Percentiles rank a stretch among this genome's conserved stretches.
Evolutionary conservation across 257 asterid species (phyloP).

Genomic region (Gentiana dahurica): DNA sequence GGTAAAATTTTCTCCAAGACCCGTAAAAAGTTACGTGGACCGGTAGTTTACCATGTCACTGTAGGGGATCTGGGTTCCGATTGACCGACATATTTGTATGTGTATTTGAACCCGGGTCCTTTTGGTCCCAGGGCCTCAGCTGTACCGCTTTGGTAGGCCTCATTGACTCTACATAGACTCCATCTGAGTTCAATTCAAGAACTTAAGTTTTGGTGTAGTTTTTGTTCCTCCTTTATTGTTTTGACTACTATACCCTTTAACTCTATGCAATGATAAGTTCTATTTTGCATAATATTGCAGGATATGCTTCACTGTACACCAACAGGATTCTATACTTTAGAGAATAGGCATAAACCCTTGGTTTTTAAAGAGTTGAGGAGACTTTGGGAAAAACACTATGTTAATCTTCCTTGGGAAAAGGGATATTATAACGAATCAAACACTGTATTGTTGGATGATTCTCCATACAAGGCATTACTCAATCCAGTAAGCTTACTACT

Average conservation of each 20-base stretch:
- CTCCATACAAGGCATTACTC: constrained; percentile 94
- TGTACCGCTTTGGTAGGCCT: too few relatives aligned
- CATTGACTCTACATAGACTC: too few relatives aligned
- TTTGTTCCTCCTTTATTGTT: neutral
- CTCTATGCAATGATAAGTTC: constrained; percentile 7
- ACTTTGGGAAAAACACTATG: constrained; percentile 59
- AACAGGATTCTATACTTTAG: constrained; percentile 60
- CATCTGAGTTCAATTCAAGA: too few relatives aligned
- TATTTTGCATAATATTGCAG: constrained; percentile 35
- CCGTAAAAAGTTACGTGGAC: too few relatives aligned
- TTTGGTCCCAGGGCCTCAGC: too few relatives aligned
- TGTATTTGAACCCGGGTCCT: too few relatives aligned
- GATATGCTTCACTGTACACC: constrained; percentile 56
- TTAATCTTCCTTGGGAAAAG: constrained; percentile 53
- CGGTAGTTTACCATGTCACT: too few relatives aligned
- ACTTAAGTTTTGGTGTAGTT: neutral
- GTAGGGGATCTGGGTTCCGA: too few relatives aligned
- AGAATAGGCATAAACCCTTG: constrained; percentile 63
- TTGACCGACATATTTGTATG: too few relatives aligned
- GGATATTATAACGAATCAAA: constrained; percentile 78
- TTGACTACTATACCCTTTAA: neutral
- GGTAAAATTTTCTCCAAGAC: too few relatives aligned
- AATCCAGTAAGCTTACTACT: constrained; percentile 59
- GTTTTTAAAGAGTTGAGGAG: constrained; percentile 75
- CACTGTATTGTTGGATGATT: constrained; percentile 81